Conservation (phyloP, 495 filamentous ascomycete genomes). For the Daldinia childiae region DNA sequence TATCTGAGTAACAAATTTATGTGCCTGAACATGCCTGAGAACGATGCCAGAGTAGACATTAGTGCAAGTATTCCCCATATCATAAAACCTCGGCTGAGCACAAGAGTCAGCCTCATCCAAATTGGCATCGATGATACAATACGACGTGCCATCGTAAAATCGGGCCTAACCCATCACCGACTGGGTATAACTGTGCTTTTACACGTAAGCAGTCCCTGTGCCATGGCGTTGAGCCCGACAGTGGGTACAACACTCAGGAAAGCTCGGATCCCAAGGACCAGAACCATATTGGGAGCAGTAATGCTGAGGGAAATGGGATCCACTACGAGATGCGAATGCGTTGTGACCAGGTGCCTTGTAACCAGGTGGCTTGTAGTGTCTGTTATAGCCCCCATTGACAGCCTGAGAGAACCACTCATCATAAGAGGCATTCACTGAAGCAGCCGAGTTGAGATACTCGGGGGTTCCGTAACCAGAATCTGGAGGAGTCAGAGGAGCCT, state of each 20-base stretch:
- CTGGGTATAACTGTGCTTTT: slow-evolving; percentile 69
- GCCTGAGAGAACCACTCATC: slow-evolving; percentile 58
- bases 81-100: slow-evolving; percentile 15
- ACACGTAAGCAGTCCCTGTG: slow-evolving; percentile 72
- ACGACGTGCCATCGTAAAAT: slow-evolving; percentile 18
- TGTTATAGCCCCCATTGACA: slow-evolving; percentile 52
- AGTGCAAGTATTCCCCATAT: slow-evolving; percentile 35
- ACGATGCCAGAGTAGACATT: slow-evolving; percentile 48
- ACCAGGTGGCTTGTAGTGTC: slow-evolving; percentile 58
- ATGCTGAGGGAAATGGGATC: slow-evolving; percentile 43
- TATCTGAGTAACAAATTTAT: slow-evolving; percentile 50
- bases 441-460: slow-evolving; percentile 58
- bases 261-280: slow-evolving; percentile 66
- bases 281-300: slow-evolving; percentile 66
- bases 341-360: slow-evolving; percentile 53
- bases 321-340: slow-evolving; percentile 46
- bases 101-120: slow-evolving; percentile 2
- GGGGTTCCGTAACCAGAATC: slow-evolving; percentile 63
- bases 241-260: slow-evolving; percentile 73
- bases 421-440: slow-evolving; percentile 55
- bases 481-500: slow-evolving; percentile 58
- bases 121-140: slow-evolving; percentile 24
- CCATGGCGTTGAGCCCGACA: slow-evolving; percentile 62
- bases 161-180: slow-evolving; percentile 66
- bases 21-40: slow-evolving; percentile 47